Conservation (phyloP, 306 rosid genomes). For the Erythrophleum fordii region DNA sequence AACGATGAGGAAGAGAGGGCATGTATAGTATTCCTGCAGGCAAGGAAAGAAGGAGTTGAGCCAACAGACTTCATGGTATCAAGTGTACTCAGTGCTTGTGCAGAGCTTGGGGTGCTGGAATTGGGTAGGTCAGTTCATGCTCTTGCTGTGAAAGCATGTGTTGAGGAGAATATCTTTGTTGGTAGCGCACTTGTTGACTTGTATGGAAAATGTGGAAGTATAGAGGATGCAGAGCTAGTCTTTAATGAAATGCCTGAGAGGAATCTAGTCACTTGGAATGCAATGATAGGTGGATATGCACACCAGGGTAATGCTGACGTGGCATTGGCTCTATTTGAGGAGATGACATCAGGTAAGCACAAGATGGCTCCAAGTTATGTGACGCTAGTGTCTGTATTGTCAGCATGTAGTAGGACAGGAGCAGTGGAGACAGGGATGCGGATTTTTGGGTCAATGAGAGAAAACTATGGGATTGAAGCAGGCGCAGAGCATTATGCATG, state of each 20-base stretch:
- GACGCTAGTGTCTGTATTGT: slow-evolving; percentile 75
- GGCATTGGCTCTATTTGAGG: slow-evolving; percentile 69
- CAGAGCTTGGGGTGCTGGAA: slow-evolving; percentile 75
- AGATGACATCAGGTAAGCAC: slow-evolving; percentile 47
- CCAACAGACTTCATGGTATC: slow-evolving; percentile 85
- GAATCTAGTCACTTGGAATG: slow-evolving; percentile 78
- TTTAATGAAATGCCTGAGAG: slow-evolving; percentile 61
- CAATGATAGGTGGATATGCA: slow-evolving; percentile 76
- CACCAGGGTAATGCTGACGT: slow-evolving; percentile 72
- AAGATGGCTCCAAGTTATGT: slow-evolving; percentile 61
- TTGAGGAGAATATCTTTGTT: slow-evolving; percentile 74
- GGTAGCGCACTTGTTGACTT: slow-evolving; percentile 87
- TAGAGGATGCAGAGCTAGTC: slow-evolving; percentile 63
- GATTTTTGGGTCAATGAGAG: slow-evolving; percentile 71
- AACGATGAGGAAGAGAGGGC: slow-evolving; percentile 83
- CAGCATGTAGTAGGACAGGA: slow-evolving; percentile 85
- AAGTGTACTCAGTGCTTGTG: slow-evolving; percentile 75
- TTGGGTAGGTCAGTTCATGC: slow-evolving; percentile 81
- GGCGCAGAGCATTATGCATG: slow-evolving; percentile 91
- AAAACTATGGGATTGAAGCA: slow-evolving; percentile 60
- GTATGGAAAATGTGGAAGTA: slow-evolving; percentile 90
- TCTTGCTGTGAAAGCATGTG: slow-evolving; percentile 70
- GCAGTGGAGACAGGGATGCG: slow-evolving; percentile 69
- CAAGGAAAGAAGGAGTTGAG: slow-evolving; percentile 57
- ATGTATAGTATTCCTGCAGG: slow-evolving; percentile 60